Conservation (phyloP, 495 filamentous ascomycete species). For the Rhypophila decipiens region DNA sequence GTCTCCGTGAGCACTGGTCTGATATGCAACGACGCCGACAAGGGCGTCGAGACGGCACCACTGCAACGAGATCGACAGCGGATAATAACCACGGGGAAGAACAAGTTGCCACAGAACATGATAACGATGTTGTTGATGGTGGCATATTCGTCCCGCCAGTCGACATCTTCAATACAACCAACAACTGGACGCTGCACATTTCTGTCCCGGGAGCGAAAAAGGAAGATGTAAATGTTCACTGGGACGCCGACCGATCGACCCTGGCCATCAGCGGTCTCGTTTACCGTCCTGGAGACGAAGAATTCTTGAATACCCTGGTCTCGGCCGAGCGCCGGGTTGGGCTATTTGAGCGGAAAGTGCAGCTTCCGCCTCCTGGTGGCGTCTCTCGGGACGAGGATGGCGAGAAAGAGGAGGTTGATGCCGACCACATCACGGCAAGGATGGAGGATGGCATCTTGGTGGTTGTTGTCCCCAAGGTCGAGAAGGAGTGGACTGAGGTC, state of each 20-base stretch:
- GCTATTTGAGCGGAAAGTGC: conserved; percentile 64
- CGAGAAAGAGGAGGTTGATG: conserved; percentile 57
- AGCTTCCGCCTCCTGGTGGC: conserved; percentile 42
- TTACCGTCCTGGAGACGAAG: conserved; percentile 64
- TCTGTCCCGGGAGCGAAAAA: conserved; percentile 73
- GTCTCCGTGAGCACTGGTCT: conserved; percentile 28
- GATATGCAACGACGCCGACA: too few species aligned
- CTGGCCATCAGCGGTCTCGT: conserved; percentile 65
- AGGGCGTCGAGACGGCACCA: too few species aligned
- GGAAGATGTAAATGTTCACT: conserved; percentile 69
- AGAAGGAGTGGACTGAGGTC: conserved; percentile 53
- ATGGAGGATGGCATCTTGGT: conserved; percentile 57
- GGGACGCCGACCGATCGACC: conserved; percentile 58
- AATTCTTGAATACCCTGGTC: conserved; percentile 56
- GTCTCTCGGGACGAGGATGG: conserved; percentile 22
- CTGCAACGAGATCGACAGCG: neutral
- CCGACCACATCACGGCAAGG: conserved; percentile 61
- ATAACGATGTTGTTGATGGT: conserved; percentile 1
- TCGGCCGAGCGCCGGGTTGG: conserved; percentile 64
- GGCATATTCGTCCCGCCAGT: conserved; percentile 59
- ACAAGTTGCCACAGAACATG: too few species aligned
- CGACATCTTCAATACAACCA: conserved; percentile 65
- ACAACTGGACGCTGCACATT: conserved; percentile 59
- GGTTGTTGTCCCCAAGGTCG: conserved; percentile 54
- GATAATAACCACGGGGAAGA: neutral